These are phyloP conservation scores for Emmonsiellopsis sp. DNA, from an alignment of 2,329 filamentous ascomycete species.

Conservation along the genomic window DNA sequence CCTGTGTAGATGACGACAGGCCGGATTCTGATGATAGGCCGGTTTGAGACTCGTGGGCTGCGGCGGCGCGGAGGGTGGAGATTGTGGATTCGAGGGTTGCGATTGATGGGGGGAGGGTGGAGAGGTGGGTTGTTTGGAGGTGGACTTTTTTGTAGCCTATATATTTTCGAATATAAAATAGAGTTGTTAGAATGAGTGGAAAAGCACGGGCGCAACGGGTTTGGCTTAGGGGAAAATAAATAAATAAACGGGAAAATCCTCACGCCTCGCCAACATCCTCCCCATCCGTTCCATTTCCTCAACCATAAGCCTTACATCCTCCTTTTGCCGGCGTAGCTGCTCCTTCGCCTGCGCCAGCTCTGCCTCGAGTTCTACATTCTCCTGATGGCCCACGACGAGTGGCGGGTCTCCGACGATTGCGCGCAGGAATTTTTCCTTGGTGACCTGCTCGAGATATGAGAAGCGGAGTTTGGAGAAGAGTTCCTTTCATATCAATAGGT, in stretches of 20 bases:
- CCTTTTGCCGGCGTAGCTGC: slow-evolving; percentile 69
- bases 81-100: slow-evolving; percentile 44
- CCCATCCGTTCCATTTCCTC: slow-evolving; percentile 62
- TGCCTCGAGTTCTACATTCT: slow-evolving; percentile 70
- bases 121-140: slow-evolving; percentile 43
- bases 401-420: slow-evolving; percentile 87
- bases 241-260: slow-evolving; percentile 12
- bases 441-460: slow-evolving; percentile 96
- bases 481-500: slow-evolving; percentile 38
- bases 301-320: slow-evolving; percentile 66
- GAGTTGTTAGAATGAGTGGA: neutral
- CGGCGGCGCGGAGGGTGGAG: slow-evolving; percentile 43
- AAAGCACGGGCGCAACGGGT: neutral
- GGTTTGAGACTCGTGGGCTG: slow-evolving; percentile 56
- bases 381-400: slow-evolving; percentile 68
- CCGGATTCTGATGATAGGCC: slow-evolving; percentile 36
- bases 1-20: slow-evolving; percentile 25
- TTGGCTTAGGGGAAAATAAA: neutral
- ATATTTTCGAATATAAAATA: neutral
- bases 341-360: slow-evolving; percentile 63
- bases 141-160: slow-evolving; percentile 47
- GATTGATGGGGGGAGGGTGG: slow-evolving; percentile 44
- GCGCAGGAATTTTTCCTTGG: slow-evolving; percentile 94
- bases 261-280: slow-evolving; percentile 52
- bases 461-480: slow-evolving; percentile 94